A percentile compares a stretch with the other conserved stretches of the same genome.
Conservation (phyloP, 2,329 filamentous ascomycete genomes). For the Hortaea sp. region DNA sequence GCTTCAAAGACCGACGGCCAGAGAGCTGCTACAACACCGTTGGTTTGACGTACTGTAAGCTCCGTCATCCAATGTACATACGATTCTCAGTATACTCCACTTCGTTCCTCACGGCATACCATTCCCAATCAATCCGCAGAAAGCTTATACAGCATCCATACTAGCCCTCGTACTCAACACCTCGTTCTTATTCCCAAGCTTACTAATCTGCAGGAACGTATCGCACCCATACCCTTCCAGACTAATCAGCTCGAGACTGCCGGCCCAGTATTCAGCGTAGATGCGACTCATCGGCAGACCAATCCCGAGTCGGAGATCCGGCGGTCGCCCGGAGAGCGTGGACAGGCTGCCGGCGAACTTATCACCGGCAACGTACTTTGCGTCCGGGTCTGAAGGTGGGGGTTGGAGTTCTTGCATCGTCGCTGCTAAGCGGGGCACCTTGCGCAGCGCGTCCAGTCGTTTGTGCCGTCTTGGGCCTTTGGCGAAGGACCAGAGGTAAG, state of each 20-base stretch:
- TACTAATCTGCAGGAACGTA: constrained; percentile 90
- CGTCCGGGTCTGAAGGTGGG: constrained; percentile 10
- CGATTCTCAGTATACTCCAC: no score
- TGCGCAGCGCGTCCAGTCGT: constrained; percentile 72
- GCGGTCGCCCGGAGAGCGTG: constrained; percentile 70
- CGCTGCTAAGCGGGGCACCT: constrained; percentile 83
- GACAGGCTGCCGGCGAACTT: constrained; percentile 58
- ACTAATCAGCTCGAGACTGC: constrained; percentile 80
- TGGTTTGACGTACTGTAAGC: no score
- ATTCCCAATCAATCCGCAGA: no score
- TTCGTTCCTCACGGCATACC: no score
- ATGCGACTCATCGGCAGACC: constrained; percentile 86
- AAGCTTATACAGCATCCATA: constrained; percentile 38
- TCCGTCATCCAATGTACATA: no score
- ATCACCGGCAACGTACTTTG: constrained; percentile 8
- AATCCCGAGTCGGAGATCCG: constrained; percentile 81
- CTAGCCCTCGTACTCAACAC: constrained; percentile 56
- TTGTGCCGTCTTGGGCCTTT: constrained; percentile 75
- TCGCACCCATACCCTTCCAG: constrained; percentile 93
- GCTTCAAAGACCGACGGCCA: no score
- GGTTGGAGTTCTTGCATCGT: constrained; percentile 62
- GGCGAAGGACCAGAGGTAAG: constrained; percentile 92
- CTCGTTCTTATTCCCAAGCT: constrained; percentile 96
- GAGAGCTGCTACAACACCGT: no score
- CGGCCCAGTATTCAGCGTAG: constrained; percentile 97